Evolutionary conservation across 768 basidiomycete genomes (phyloP).

Genomic region (Imleria badia): DNA sequence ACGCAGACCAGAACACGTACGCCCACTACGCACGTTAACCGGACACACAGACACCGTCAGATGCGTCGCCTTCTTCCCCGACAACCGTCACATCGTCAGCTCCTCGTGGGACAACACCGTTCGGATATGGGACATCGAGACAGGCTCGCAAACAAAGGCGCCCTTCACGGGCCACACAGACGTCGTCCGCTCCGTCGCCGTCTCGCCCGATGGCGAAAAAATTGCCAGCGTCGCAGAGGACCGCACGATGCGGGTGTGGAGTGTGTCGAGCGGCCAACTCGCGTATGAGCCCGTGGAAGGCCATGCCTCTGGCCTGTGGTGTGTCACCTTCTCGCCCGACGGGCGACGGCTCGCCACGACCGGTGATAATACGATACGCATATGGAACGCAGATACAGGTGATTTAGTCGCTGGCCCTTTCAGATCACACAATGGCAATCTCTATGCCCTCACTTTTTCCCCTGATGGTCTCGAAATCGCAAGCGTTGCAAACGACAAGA

Average conservation of each 20-base stretch:
- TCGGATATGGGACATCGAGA: conserved; percentile 28
- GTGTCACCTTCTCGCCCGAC: conserved; percentile 33
- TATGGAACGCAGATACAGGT: conserved; percentile 33
- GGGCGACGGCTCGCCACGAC: conserved; percentile 33
- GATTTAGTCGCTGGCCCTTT: conserved; percentile 27
- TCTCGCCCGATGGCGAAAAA: conserved; percentile 27
- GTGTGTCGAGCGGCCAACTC: conserved; percentile 19
- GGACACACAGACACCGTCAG: conserved; percentile 29
- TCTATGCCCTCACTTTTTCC: conserved; percentile 39
- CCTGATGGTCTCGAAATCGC: conserved; percentile 32
- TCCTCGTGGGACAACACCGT: conserved; percentile 28
- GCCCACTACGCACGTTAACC: conserved; percentile 32
- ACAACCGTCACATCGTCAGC: conserved; percentile 24
- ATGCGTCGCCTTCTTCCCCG: conserved; percentile 30
- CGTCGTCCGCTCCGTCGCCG: conserved; percentile 29
- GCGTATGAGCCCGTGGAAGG: conserved; percentile 27
- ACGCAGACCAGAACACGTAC: conserved; percentile 26
- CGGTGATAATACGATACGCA: conserved; percentile 31
- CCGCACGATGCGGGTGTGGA: conserved; percentile 30
- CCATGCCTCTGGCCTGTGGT: conserved; percentile 28
- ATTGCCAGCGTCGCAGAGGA: conserved; percentile 32
- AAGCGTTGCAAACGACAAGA: conserved; percentile 32
- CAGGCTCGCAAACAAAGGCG: conserved; percentile 10
- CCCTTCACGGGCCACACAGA: conserved; percentile 30
- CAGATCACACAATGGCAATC: conserved; percentile 32